These are phyloP conservation scores for Leccinum variabile DNA, from an alignment of 1,284 basidiomycete genomes.

Conservation along the genomic window DNA sequence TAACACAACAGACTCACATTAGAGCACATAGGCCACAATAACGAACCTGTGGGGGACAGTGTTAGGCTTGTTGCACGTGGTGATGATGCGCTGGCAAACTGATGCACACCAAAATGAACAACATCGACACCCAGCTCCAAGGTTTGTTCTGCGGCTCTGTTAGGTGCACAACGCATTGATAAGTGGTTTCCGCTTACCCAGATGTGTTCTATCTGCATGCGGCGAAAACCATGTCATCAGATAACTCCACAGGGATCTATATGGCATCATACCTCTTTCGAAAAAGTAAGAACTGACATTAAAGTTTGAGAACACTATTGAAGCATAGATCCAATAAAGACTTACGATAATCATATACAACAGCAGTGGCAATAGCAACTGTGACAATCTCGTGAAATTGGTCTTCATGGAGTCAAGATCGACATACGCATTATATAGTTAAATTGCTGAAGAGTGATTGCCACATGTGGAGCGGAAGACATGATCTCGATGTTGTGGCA, in stretches of 20 bases:
- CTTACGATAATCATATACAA: slow-evolving; percentile 12
- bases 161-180: neutral
- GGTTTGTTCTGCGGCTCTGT: slow-evolving; percentile 6
- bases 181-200: slow-evolving; percentile 4
- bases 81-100: too few species aligned
- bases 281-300: slow-evolving; percentile 4
- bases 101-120: slow-evolving; percentile 9
- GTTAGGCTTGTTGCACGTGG: neutral
- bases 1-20: neutral
- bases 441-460: neutral
- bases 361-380: slow-evolving; percentile 1
- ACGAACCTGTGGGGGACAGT: neutral
- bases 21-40: slow-evolving; percentile 1
- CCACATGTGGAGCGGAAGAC: neutral
- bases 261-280: neutral
- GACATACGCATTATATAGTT: neutral
- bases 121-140: slow-evolving; percentile 9
- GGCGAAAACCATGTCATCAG: neutral
- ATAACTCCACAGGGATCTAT: neutral
- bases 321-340: neutral
- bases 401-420: neutral
- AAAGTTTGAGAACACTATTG: neutral
- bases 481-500: neutral
- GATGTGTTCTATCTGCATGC: slow-evolving; percentile 13
- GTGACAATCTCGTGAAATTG: neutral